Evolutionary conservation across 1,284 basidiomycete genomes (phyloP), one percentile per base, ranked within the genome.

Genomic region (Coniferiporia sulphurascens): DNA sequence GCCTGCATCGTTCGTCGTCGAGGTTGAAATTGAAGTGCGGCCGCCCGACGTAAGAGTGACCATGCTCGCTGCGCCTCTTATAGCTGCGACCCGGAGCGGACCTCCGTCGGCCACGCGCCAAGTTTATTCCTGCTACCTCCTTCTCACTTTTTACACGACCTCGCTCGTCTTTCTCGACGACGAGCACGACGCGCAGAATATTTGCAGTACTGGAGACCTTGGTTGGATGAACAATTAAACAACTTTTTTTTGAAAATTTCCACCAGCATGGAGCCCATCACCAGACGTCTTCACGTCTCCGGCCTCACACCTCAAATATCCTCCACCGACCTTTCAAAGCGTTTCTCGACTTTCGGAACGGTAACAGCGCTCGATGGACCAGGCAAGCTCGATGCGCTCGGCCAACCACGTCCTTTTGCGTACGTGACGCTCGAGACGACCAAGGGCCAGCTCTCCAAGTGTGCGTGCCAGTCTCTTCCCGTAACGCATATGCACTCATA

Each of bases 341-440:
- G 87, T 44, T 74, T 92, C 0, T 78, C 81, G 0, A 74, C 79
- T 0, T 92, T 91, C 67, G 89, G 87, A 15, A 82, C 74, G 0
- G 84, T 92, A 15, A 81, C 76, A 63, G 74, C 81, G 7, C 72
- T 89, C 22, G 86, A 91, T 68, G 89, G 87, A 4, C 80, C 91
- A 58, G 89, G 85, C 0, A 71, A 76, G 43, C 64, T 76, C 22
- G 85, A 92, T 65, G 86, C 75, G 0, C 70, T 89, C 1, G 89
- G 87, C 0, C 74, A 81, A 64, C 84, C 82, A 2, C 75, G 83
- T 66, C 86, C 82, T 67, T 92, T 86, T 67, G 89, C 78, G 1
- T 90, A 85, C 72, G 78, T 85, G n/a, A 89, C 87, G 1, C 70
- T 92, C 17, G 83, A 88, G 69, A 83, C 82, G 4, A 85, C 83